phyloP scores from a whole-genome alignment of 2,329 filamentous ascomycete genomes.

The Laburnicola sp. region DNA sequence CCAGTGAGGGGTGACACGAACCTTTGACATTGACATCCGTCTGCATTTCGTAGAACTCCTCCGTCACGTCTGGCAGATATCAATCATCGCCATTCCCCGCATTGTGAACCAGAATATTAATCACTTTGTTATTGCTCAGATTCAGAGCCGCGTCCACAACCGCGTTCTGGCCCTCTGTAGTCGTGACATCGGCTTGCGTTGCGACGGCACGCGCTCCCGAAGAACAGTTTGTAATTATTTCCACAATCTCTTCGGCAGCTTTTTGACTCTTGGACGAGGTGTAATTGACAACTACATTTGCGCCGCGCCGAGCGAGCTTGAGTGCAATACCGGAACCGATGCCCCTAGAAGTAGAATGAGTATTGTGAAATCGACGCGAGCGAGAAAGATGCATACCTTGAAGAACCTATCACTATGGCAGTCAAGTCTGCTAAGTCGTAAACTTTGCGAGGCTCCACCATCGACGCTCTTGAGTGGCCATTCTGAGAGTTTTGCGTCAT shows the following conservation, averaged over 20 bases:
- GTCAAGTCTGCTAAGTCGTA: constrained; percentile 60
- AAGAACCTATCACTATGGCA: constrained; percentile 74
- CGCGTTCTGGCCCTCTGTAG: constrained; percentile 23
- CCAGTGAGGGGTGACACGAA: constrained; percentile 3
- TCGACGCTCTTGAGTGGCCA: not conserved
- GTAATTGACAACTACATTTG: constrained; percentile 68
- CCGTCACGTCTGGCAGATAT: constrained; percentile 42
- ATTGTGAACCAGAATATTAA: constrained; percentile 45
- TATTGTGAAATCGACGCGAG: no score
- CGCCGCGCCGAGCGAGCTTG: constrained; percentile 68
- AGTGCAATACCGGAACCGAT: constrained; percentile 67
- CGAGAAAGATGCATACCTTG: no score
- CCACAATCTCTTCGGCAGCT: constrained; percentile 54
- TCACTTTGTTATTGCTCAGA: constrained; percentile 53
- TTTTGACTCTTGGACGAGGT: constrained; percentile 60
- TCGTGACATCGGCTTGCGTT: constrained; percentile 40
- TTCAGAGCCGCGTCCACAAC: constrained; percentile 47
- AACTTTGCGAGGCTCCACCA: constrained; percentile 1
- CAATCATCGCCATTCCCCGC: constrained; percentile 22
- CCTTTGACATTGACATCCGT: constrained; percentile 59
- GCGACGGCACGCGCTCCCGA: constrained; percentile 56
- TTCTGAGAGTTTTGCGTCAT: not conserved
- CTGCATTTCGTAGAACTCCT: constrained; percentile 52
- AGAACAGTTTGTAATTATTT: constrained; percentile 57
- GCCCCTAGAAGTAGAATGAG: constrained; percentile 55